Evolutionary conservation across 176 grass and related monocot species (phyloP).

Genomic region (Aegilops speltoides): DNA sequence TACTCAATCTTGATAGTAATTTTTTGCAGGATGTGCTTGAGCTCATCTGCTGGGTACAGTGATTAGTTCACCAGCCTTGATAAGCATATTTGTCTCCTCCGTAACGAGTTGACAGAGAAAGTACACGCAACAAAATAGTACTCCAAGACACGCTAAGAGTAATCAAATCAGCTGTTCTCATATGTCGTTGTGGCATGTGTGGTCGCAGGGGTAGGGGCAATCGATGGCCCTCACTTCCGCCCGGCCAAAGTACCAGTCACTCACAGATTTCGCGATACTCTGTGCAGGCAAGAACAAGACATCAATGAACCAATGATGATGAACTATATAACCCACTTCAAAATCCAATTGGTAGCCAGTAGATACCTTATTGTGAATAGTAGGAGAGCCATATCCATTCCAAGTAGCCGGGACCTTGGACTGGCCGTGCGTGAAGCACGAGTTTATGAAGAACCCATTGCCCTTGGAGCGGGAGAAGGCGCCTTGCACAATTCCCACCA

Average conservation of each 20-base stretch:
- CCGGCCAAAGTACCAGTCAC: constrained; percentile 86
- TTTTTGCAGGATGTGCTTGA: background rate
- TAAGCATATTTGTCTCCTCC: background rate
- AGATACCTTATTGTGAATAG: constrained; percentile 56
- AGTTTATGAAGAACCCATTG: constrained; percentile 85
- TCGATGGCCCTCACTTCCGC: constrained; percentile 73
- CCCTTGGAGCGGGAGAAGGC: constrained; percentile 33
- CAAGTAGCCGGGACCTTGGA: constrained; percentile 48
- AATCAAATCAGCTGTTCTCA: background rate
- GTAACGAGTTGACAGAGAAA: background rate
- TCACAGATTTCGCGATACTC: constrained; percentile 71
- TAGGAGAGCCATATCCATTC: constrained; percentile 45
- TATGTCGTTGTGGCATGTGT: constrained; percentile 65
- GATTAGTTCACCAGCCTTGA: background rate
- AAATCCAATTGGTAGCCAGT: background rate
- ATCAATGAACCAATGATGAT: background rate
- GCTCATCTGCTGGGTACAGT: background rate
- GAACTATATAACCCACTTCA: background rate
- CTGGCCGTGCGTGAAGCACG: constrained; percentile 89
- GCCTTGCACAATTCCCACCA: constrained; percentile 44
- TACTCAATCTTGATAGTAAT: background rate
- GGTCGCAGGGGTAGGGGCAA: constrained; percentile 76
- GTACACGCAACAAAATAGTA: background rate
- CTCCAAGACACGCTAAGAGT: background rate
- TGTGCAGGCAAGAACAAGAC: constrained; percentile 17